Percentiles rank a stretch among this genome's conserved stretches.
Evolutionary conservation across 805 yeast species (phyloP).

Genomic region (Priceomyces carsonii): DNA sequence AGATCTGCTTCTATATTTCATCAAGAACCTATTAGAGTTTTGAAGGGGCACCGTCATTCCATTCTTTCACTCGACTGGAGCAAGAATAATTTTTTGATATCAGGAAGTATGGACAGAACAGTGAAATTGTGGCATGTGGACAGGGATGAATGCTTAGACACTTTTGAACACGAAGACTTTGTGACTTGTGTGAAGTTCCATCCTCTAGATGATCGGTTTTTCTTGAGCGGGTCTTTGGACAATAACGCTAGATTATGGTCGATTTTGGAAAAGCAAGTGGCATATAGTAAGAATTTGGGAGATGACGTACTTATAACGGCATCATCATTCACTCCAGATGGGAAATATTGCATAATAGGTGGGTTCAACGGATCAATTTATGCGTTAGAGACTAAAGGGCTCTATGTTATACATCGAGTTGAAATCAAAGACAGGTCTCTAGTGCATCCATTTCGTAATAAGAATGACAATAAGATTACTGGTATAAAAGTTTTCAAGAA

Average conservation of each 20-base stretch:
- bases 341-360: slow-evolving; percentile 65
- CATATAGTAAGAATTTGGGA: slow-evolving; percentile 51
- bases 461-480: slow-evolving; percentile 57
- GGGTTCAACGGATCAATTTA: slow-evolving; percentile 74
- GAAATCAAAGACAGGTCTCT: slow-evolving; percentile 32
- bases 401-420: slow-evolving; percentile 40
- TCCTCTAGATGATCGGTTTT: slow-evolving; percentile 84
- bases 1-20: slow-evolving; percentile 78
- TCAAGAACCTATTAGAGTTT: slow-evolving; percentile 58
- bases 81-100: slow-evolving; percentile 73
- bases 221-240: slow-evolving; percentile 79
- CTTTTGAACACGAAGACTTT: slow-evolving; percentile 75
- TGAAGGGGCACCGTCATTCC: slow-evolving; percentile 67
- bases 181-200: slow-evolving; percentile 81
- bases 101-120: slow-evolving; percentile 84
- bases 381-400: slow-evolving; percentile 62
- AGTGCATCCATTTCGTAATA: slow-evolving; percentile 22
- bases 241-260: slow-evolving; percentile 81
- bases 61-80: slow-evolving; percentile 86
- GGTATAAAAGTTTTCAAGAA: slow-evolving; percentile 60
- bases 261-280: slow-evolving; percentile 67
- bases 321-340: slow-evolving; percentile 65
- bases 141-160: slow-evolving; percentile 58
- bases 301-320: slow-evolving; percentile 74
- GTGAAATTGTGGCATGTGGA: slow-evolving; percentile 86